A percentile compares a stretch with the other conserved stretches of the same genome.
Evolutionary conservation across 1,284 basidiomycete genomes (phyloP).

Genomic region (Malassezia restricta): DNA sequence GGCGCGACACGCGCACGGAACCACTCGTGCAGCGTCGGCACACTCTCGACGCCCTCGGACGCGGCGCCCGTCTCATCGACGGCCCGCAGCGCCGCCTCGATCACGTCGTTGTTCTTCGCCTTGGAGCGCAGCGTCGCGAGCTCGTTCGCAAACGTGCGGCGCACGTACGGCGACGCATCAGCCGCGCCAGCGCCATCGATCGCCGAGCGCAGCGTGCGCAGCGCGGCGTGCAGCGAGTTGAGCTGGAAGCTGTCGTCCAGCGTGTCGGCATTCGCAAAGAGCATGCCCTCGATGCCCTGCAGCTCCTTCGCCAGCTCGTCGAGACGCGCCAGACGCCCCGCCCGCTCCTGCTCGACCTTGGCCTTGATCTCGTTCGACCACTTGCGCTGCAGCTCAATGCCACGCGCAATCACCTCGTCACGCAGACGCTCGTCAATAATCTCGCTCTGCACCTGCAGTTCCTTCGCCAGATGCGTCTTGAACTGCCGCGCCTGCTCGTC

Average conservation of each 20-base stretch:
- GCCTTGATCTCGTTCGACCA: conserved; percentile 95
- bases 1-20: conserved; percentile 74
- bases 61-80: conserved; percentile 61
- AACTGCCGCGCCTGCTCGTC: conserved; percentile 64
- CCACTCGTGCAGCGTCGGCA: conserved; percentile 77
- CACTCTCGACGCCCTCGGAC: conserved; percentile 70
- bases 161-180: conserved; percentile 48
- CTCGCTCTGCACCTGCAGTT: conserved; percentile 76
- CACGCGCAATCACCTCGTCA: conserved; percentile 89
- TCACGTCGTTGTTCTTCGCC: conserved; percentile 51
- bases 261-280: conserved; percentile 75
- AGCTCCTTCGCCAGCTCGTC: conserved; percentile 81
- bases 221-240: conserved; percentile 54
- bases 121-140: conserved; percentile 60
- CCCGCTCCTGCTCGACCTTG: conserved; percentile 89
- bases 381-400: conserved; percentile 86
- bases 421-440: conserved; percentile 75
- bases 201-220: conserved; percentile 45
- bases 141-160: conserved; percentile 77
- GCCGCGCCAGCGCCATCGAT: conserved; percentile 52
- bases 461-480: conserved; percentile 70
- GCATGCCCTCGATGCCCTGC: conserved; percentile 78
- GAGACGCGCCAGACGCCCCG: conserved; percentile 83
- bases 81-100: conserved; percentile 25
- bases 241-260: conserved; percentile 79